phyloP scores from a whole-genome alignment of 1,284 basidiomycete genomes.

The Tausonia pullulans region DNA sequence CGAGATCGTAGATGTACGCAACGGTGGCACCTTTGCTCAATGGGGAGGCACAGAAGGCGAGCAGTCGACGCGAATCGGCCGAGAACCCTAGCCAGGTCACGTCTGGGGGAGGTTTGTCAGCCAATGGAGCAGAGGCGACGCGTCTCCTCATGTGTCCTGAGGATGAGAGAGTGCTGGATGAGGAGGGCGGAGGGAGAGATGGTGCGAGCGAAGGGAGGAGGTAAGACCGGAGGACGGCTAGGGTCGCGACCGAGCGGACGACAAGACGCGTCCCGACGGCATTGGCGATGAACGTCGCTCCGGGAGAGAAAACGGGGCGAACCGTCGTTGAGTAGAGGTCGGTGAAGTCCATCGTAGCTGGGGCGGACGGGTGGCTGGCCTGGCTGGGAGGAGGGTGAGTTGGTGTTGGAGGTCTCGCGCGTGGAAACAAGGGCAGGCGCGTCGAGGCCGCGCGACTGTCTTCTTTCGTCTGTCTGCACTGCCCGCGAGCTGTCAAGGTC shows the following conservation, averaged over 20 bases:
- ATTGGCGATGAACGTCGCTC: conserved; percentile 31
- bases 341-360: conserved; percentile 12
- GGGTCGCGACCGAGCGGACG: conserved; percentile 28
- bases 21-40: conserved; percentile 40
- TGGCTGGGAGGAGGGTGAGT: too few species aligned
- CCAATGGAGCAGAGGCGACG: neutral
- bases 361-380: neutral
- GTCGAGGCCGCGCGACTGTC: too few species aligned
- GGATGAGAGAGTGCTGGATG: neutral
- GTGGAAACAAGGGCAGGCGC: too few species aligned
- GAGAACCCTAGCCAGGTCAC: conserved; percentile 73
- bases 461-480: too few species aligned
- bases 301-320: conserved; percentile 12
- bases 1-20: conserved; percentile 46
- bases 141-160: neutral
- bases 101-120: conserved; percentile 8
- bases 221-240: conserved; percentile 31
- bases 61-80: conserved; percentile 64
- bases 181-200: neutral
- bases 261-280: conserved; percentile 25
- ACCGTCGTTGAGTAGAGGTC: conserved; percentile 10
- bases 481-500: too few species aligned
- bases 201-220: conserved; percentile 20
- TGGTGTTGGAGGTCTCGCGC: too few species aligned
- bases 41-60: conserved; percentile 50